A percentile compares a stretch with the other conserved stretches of the same genome.
phyloP scores from a whole-genome alignment of 2,329 filamentous ascomycete species.

The Gliomastix tumulicola region DNA sequence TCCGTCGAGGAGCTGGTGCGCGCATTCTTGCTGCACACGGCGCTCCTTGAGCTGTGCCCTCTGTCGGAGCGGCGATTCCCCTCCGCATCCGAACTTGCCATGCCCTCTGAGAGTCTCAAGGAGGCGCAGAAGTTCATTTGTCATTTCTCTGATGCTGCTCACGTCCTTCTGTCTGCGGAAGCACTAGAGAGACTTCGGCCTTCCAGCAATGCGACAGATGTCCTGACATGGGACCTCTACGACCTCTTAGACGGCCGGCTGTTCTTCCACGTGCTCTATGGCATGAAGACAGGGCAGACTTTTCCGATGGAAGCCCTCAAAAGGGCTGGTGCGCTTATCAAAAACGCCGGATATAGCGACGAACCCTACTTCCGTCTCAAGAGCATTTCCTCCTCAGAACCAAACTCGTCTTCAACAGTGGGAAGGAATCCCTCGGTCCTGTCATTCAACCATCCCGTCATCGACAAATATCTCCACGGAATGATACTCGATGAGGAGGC shows the following conservation, averaged over 20 bases:
- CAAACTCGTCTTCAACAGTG: no score
- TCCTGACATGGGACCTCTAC: slow-evolving; percentile 11
- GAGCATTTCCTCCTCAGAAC: not conserved
- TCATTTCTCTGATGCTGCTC: slow-evolving; percentile 2
- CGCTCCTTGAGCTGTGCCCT: slow-evolving; percentile 4
- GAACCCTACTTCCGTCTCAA: no score
- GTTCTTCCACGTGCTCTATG: slow-evolving; percentile 11
- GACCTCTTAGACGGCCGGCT: slow-evolving; percentile 24
- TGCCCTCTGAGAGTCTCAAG: not conserved
- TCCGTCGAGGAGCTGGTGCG: slow-evolving; percentile 5
- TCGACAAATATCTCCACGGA: slow-evolving; percentile 36
- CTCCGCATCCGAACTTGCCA: no score
- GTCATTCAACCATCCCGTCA: slow-evolving; percentile 36
- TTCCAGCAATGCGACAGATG: not conserved
- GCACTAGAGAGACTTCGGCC: no score
- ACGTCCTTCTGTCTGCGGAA: not conserved
- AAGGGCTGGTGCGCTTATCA: not conserved
- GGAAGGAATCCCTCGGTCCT: slow-evolving; percentile 30
- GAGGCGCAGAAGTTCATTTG: slow-evolving; percentile 7
- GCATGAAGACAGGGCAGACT: slow-evolving; percentile 1
- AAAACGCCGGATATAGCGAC: no score
- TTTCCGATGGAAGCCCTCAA: slow-evolving; percentile 4
- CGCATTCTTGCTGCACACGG: slow-evolving; percentile 8
- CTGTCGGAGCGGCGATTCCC: slow-evolving; percentile 9
- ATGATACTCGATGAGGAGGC: slow-evolving; percentile 27